Evolutionary conservation across 805 yeast genomes (phyloP).

Genomic region (Ogataea henricii): DNA sequence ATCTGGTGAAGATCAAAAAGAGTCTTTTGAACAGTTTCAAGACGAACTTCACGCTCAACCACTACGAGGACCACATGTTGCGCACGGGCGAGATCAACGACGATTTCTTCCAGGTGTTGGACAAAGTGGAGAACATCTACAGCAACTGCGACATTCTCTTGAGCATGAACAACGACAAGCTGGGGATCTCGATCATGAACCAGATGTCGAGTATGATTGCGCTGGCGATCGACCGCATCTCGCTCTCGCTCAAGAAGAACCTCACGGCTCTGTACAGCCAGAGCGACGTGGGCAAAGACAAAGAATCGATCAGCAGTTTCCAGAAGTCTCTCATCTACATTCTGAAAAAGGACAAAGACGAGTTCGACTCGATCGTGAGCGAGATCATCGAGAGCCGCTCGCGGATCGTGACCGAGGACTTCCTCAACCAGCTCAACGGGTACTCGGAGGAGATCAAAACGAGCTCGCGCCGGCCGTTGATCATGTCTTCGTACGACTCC

Average conservation of each 20-base stretch:
- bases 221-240: conserved; percentile 55
- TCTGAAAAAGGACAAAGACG: conserved; percentile 42
- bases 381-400: conserved; percentile 73
- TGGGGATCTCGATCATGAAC: conserved; percentile 67
- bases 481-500: conserved; percentile 75
- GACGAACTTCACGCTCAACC: conserved; percentile 65
- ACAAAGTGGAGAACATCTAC: conserved; percentile 64
- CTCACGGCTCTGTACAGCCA: conserved; percentile 29
- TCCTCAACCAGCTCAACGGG: conserved; percentile 55
- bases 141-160: conserved; percentile 69
- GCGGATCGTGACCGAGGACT: conserved; percentile 63
- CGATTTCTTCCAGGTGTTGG: conserved; percentile 58
- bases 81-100: conserved; percentile 44
- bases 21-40: conserved; percentile 54
- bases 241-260: conserved; percentile 38
- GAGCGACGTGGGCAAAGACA: conserved; percentile 20
- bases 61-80: conserved; percentile 67
- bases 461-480: conserved; percentile 45
- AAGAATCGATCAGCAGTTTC: conserved; percentile 26
- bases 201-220: conserved; percentile 55
- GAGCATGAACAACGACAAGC: conserved; percentile 63
- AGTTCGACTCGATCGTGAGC: conserved; percentile 59
- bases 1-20: conserved; percentile 49
- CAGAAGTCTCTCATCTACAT: conserved; percentile 36
- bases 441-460: conserved; percentile 27